A percentile compares a stretch with the other conserved stretches of the same genome.
phyloP scores from a whole-genome alignment of 139 green algal species.

The Astrephomene gubernaculifera region DNA sequence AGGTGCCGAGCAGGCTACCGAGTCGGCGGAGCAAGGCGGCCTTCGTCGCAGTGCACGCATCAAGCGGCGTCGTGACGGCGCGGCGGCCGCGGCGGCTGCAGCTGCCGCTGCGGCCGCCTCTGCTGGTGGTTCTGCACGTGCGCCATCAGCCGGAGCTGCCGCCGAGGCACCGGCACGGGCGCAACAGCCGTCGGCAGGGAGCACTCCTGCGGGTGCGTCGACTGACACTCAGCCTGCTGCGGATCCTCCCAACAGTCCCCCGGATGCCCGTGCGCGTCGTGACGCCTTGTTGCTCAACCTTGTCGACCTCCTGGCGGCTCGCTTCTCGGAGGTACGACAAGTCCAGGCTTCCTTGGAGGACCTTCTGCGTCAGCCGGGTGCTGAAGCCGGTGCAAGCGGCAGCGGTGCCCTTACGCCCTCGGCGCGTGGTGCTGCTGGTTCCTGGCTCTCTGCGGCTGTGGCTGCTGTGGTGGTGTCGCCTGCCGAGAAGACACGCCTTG shows the following conservation, averaged over 20 bases:
- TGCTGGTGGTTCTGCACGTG: too few relatives aligned
- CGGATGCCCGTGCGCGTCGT: not conserved
- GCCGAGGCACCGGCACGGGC: not conserved
- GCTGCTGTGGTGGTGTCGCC: not conserved
- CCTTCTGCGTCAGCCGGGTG: too few relatives aligned
- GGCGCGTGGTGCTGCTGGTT: not conserved
- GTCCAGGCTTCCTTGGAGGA: not conserved
- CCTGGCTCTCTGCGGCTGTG: conserved; percentile 11
- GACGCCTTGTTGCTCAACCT: not conserved
- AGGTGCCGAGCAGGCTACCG: not conserved
- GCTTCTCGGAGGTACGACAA: not conserved
- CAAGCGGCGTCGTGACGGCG: conserved; percentile 32
- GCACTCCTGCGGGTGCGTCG: too few relatives aligned
- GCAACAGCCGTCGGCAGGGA: too few relatives aligned
- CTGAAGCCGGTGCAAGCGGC: too few relatives aligned
- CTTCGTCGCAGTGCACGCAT: conserved; percentile 23
- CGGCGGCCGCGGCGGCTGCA: not conserved
- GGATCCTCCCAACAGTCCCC: not conserved
- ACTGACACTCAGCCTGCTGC: too few relatives aligned
- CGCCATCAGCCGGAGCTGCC: too few relatives aligned
- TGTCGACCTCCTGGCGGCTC: not conserved
- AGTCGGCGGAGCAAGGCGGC: not conserved
- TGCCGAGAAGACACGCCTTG: not conserved
- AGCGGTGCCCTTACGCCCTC: too few relatives aligned
- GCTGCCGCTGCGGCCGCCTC: not conserved